Evolutionary conservation across 192 early-diverging fungal genomes (phyloP).

Genomic region (Coemansia nantahalensis): DNA sequence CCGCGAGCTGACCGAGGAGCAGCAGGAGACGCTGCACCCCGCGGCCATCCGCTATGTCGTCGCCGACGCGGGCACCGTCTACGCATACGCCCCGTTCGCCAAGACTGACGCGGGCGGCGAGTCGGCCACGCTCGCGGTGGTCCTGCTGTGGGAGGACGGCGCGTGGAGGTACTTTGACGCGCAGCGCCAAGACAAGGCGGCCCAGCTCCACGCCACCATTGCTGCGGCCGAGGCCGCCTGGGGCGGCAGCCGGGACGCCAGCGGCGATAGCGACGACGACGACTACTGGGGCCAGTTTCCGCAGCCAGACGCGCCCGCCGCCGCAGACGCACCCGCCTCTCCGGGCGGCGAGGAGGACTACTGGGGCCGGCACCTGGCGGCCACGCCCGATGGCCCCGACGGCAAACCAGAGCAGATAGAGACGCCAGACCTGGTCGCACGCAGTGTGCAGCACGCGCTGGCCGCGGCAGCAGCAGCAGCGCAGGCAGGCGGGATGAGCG

Average conservation of each 20-base stretch:
- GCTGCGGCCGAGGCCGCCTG: neutral
- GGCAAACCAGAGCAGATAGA: neutral
- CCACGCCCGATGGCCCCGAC: neutral
- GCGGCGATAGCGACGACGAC: slow-evolving; percentile 7
- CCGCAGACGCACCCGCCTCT: neutral
- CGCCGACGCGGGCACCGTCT: slow-evolving; percentile 3
- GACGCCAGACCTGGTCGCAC: neutral
- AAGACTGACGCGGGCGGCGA: neutral
- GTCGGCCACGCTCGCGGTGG: slow-evolving; percentile 5
- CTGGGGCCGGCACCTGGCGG: neutral
- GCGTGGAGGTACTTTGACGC: slow-evolving; percentile 35
- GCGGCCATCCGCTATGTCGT: slow-evolving; percentile 13
- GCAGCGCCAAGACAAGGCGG: neutral
- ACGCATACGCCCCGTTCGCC: slow-evolving; percentile 32
- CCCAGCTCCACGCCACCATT: neutral
- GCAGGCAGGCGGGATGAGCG: slow-evolving; percentile 11
- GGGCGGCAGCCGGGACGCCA: neutral
- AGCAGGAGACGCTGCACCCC: slow-evolving; percentile 18
- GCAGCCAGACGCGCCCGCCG: neutral
- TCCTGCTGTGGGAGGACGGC: slow-evolving; percentile 18
- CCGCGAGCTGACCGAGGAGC: slow-evolving; percentile 38
- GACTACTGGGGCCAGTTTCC: slow-evolving; percentile 38
- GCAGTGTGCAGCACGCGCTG: slow-evolving; percentile 16
- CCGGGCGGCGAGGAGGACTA: slow-evolving; percentile 3
- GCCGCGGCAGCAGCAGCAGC: slow-evolving; percentile 22